Evolutionary conservation across 2,329 filamentous ascomycete genomes (phyloP).

Genomic region (Aspergillus brunneoviolaceus): DNA sequence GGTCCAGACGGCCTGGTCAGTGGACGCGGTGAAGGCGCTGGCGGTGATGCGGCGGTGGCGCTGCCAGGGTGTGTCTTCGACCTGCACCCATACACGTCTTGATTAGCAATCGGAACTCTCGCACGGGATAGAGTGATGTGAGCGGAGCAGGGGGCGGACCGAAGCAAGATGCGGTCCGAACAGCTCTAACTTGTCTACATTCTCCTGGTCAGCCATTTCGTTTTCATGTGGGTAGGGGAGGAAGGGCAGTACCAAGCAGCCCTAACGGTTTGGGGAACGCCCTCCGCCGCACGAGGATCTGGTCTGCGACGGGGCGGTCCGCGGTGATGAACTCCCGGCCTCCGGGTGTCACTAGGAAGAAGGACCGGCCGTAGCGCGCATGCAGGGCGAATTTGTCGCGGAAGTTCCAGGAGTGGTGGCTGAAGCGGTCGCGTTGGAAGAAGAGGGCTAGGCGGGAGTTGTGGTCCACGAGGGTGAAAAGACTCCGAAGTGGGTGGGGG

Average conservation of each 20-base stretch:
- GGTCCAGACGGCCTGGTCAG: neutral
- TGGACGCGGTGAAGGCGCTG: conserved; percentile 1
- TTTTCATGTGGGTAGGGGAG: neutral
- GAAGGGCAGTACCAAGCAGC: neutral
- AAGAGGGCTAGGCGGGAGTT: too few species aligned
- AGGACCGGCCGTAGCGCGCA: neutral
- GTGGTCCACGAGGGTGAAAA: too few species aligned
- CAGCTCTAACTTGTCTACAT: neutral
- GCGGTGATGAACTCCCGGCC: neutral
- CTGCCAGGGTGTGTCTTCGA: conserved; percentile 5
- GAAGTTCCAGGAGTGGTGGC: neutral
- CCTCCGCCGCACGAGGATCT: conserved; percentile 2
- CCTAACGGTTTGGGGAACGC: conserved; percentile 1
- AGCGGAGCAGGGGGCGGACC: neutral
- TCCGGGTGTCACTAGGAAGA: neutral
- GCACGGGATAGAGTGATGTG: too few species aligned
- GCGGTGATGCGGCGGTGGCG: conserved; percentile 3
- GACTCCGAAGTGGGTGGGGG: too few species aligned
- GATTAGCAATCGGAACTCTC: too few species aligned
- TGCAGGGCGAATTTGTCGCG: conserved; percentile 2
- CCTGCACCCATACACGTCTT: neutral
- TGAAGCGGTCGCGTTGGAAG: too few species aligned
- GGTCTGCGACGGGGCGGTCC: neutral
- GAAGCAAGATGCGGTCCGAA: neutral
- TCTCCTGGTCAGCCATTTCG: too few species aligned